Evolutionary conservation across 129 eudicot species (phyloP).

Genomic region (Scalesia atractyloides): DNA sequence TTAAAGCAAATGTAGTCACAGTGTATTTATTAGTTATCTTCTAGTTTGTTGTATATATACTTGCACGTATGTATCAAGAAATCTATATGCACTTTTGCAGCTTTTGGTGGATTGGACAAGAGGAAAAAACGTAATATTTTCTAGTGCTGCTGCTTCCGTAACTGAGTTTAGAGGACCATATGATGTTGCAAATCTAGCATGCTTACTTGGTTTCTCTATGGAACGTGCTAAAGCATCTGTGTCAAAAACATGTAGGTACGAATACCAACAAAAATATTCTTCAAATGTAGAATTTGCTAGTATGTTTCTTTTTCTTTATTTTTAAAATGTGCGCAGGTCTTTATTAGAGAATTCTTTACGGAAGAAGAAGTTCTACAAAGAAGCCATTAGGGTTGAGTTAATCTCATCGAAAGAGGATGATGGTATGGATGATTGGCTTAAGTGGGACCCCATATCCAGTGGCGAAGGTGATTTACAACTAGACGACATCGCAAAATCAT

Average conservation of each 20-base stretch:
- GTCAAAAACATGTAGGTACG: conserved; percentile 83
- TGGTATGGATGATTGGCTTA: conserved; percentile 64
- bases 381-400: conserved; percentile 68
- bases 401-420: conserved; percentile 45
- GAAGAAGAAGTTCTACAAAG: conserved; percentile 74
- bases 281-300: not conserved
- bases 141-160: conserved; percentile 78
- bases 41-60: not conserved
- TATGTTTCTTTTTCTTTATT: not conserved
- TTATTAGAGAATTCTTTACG: conserved; percentile 64
- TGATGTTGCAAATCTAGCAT: conserved; percentile 73
- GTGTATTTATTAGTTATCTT: conserved; percentile 1
- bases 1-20: not conserved
- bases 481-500: conserved; percentile 81
- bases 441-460: conserved; percentile 95
- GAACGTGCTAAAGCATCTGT: conserved; percentile 87
- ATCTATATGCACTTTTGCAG: conserved; percentile 64
- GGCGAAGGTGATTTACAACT: conserved; percentile 87
- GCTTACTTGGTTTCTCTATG: conserved; percentile 63
- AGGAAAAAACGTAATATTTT: conserved; percentile 71
- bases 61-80: not conserved
- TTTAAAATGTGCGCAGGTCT: conserved; percentile 45
- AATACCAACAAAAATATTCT: conserved; percentile 1
- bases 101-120: conserved; percentile 92
- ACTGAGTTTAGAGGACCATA: conserved; percentile 87